phyloP scores from a whole-genome alignment of 2,329 filamentous ascomycete genomes.

The Beauveria brongniartii region DNA sequence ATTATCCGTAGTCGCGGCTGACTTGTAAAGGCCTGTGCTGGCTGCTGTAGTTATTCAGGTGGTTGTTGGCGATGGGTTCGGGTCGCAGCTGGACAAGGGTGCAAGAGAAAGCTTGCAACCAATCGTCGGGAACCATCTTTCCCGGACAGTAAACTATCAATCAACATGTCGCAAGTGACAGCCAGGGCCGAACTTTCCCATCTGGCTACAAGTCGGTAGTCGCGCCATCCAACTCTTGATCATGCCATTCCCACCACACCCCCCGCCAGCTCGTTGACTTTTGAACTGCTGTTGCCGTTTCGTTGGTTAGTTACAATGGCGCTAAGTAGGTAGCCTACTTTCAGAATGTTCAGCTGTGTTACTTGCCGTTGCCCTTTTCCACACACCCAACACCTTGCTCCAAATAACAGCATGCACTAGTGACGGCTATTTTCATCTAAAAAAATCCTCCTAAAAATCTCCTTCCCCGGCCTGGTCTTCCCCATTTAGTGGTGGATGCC shows the following conservation, averaged over 20 bases:
- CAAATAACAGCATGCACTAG: not conserved
- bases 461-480: constrained; percentile 3
- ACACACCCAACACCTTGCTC: not conserved
- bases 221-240: not conserved
- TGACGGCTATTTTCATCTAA: not conserved
- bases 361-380: not conserved
- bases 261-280: not conserved
- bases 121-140: too few species aligned
- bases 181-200: not conserved
- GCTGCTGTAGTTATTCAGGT: too few species aligned
- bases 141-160: too few species aligned
- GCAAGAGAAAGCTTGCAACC: not conserved
- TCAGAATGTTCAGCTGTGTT: not conserved
- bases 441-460: not conserved
- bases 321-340: not conserved
- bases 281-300: not conserved
- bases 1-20: not conserved
- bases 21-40: not conserved
- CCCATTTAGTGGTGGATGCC: not conserved
- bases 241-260: not conserved
- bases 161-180: not conserved
- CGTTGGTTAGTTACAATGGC: not conserved
- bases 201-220: not conserved
- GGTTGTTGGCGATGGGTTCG: not conserved
- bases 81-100: not conserved